Conservation (phyloP, 1,139 yeast genomes). For the Yamadazyma sp. region DNA sequence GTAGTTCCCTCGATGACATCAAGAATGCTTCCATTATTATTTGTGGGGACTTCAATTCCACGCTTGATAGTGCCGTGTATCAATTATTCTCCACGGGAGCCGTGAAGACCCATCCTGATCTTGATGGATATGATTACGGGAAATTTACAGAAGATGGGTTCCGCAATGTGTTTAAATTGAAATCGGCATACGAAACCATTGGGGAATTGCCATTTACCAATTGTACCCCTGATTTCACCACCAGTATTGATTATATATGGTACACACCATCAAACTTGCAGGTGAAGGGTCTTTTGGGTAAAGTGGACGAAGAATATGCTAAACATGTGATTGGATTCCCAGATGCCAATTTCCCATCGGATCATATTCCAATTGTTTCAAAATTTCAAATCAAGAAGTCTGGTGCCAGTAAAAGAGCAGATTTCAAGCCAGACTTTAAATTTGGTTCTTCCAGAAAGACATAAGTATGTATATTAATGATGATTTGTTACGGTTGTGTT, state of each 20-base stretch:
- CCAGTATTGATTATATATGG: slow-evolving; percentile 95
- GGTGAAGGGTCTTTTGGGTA: slow-evolving; percentile 84
- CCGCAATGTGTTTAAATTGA: slow-evolving; percentile 75
- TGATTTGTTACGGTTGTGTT: slow-evolving; percentile 7
- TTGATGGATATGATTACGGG: slow-evolving; percentile 88
- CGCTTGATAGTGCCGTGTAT: slow-evolving; percentile 84
- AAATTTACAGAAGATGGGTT: slow-evolving; percentile 88
- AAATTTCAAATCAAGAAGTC: slow-evolving; percentile 70
- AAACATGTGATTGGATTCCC: slow-evolving; percentile 88
- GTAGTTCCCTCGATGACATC: slow-evolving; percentile 50
- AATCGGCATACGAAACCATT: slow-evolving; percentile 79
- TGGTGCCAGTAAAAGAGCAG: slow-evolving; percentile 30
- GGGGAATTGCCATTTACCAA: slow-evolving; percentile 95
- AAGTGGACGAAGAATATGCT: slow-evolving; percentile 75
- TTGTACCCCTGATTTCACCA: slow-evolving; percentile 89
- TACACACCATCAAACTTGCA: slow-evolving; percentile 76
- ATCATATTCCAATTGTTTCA: slow-evolving; percentile 83
- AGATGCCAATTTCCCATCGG: slow-evolving; percentile 90
- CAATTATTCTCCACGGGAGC: slow-evolving; percentile 81
- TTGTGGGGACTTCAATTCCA: slow-evolving; percentile 96
- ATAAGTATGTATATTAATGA: slow-evolving; percentile 19
- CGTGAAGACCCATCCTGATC: slow-evolving; percentile 72
- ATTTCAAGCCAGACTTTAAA: slow-evolving; percentile 55
- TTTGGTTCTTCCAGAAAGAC: slow-evolving; percentile 53
- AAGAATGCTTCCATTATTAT: slow-evolving; percentile 73